Percentiles rank a stretch among this genome's conserved stretches.
These are phyloP conservation scores for Carex arenaria DNA, from an alignment of 202 grass and related monocot genomes.

Conservation along the genomic window DNA sequence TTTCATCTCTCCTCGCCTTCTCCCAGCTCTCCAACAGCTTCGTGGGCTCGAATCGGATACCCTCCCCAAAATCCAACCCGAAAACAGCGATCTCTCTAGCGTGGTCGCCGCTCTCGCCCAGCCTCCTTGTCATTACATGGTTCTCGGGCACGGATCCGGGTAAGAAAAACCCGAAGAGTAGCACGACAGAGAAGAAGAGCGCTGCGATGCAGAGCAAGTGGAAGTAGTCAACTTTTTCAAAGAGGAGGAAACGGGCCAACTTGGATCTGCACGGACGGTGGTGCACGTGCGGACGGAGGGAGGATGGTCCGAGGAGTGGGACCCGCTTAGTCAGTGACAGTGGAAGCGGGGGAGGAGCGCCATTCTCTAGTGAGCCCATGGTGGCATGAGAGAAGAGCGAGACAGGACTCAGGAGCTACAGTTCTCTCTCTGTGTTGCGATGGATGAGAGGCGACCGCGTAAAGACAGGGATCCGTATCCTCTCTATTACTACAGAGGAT, in stretches of 20 bases:
- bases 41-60: slow-evolving; percentile 53
- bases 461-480: too few relatives aligned
- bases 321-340: slow-evolving; percentile 37
- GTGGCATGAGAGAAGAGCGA: background rate
- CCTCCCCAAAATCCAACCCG: slow-evolving; percentile 44
- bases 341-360: background rate
- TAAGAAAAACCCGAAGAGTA: slow-evolving; percentile 54
- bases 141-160: slow-evolving; percentile 54
- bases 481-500: too few relatives aligned
- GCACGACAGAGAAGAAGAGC: slow-evolving; percentile 79
- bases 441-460: background rate
- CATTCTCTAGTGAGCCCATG: slow-evolving; percentile 76
- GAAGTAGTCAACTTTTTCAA: slow-evolving; percentile 81
- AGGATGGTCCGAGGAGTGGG: slow-evolving; percentile 16
- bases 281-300: background rate
- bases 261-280: slow-evolving; percentile 54
- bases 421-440: too few relatives aligned
- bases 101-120: background rate
- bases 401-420: background rate
- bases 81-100: slow-evolving; percentile 5
- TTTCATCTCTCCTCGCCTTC: slow-evolving; percentile 52
- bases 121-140: slow-evolving; percentile 2
- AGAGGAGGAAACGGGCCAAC: slow-evolving; percentile 73
- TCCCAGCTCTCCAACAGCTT: slow-evolving; percentile 80
- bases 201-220: slow-evolving; percentile 65